Evolutionary conservation across 345 rosid species (phyloP).

Genomic region (Salix viminalis): DNA sequence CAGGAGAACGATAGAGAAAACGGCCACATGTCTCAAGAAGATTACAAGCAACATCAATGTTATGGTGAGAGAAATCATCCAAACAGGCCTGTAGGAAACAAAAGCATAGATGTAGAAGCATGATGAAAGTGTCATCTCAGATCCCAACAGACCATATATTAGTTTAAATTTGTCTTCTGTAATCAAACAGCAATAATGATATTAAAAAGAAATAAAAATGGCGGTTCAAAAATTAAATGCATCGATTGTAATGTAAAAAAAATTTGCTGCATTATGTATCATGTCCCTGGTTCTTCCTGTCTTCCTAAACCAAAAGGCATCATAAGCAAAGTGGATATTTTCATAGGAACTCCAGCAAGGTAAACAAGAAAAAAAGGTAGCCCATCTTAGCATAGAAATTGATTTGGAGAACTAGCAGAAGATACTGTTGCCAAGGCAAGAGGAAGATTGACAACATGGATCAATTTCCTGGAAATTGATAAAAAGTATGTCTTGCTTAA

Average conservation of each 20-base stretch:
- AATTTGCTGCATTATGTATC: not conserved
- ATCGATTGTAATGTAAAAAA: not conserved
- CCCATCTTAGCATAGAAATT: not conserved
- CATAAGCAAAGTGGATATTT: not conserved
- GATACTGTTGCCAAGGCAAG: not conserved
- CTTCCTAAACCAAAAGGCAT: not conserved
- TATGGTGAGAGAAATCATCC: conserved; percentile 98
- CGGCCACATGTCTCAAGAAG: conserved; percentile 99
- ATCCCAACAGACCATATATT: not conserved
- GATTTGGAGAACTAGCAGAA: not conserved
- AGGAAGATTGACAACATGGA: not conserved
- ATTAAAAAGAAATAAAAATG: not conserved
- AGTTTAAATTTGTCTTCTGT: not conserved
- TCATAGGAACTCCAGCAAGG: not conserved
- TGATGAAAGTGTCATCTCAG: not conserved
- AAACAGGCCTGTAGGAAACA: conserved; percentile 67
- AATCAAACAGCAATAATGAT: not conserved
- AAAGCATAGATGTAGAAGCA: not conserved
- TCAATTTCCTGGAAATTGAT: not conserved
- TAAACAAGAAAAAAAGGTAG: not conserved
- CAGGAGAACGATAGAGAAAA: conserved; percentile 94
- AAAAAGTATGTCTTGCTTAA: not conserved
- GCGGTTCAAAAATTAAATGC: not conserved
- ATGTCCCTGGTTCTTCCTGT: not conserved
- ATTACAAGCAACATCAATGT: conserved; percentile 98